Conservation (phyloP, 345 rosid genomes). For the Corchorus olitorius region DNA sequence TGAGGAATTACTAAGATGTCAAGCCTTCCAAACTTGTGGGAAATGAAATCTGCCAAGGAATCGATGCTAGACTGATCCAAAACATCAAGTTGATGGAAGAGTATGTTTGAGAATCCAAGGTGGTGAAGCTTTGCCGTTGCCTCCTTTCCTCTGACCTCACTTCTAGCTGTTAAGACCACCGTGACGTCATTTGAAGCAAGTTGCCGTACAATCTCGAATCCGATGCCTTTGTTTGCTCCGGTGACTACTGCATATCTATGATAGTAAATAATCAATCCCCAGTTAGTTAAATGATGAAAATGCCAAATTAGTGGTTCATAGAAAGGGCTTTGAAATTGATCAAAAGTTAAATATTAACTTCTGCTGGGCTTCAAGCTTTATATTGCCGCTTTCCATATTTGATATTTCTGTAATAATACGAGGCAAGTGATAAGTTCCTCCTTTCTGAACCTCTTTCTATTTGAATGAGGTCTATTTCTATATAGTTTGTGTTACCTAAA, state of each 20-base stretch:
- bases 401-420: too few relatives aligned
- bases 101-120: slow-evolving; percentile 35
- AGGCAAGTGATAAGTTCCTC: too few relatives aligned
- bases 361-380: too few relatives aligned
- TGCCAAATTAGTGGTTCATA: too few relatives aligned
- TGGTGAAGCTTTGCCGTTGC: slow-evolving; percentile 37
- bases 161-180: slow-evolving; percentile 50
- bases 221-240: slow-evolving; percentile 56
- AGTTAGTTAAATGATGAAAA: too few relatives aligned
- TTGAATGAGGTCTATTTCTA: too few relatives aligned
- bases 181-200: slow-evolving; percentile 42
- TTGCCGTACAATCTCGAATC: slow-evolving; percentile 48
- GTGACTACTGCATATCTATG: slow-evolving; percentile 49
- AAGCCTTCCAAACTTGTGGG: slow-evolving; percentile 42
- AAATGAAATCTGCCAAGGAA: slow-evolving; percentile 37
- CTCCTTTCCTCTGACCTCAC: slow-evolving; percentile 42
- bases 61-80: slow-evolving; percentile 37
- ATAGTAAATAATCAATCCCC: too few relatives aligned
- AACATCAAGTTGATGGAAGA: slow-evolving; percentile 60
- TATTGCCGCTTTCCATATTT: too few relatives aligned
- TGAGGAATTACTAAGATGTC: slow-evolving; percentile 40
- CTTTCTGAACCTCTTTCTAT: too few relatives aligned
- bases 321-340: too few relatives aligned
- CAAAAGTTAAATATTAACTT: too few relatives aligned
- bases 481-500: too few relatives aligned